These are phyloP conservation scores for Adansonia madagascariensis DNA, from an alignment of 441 rosid species.

Conservation along the genomic window DNA sequence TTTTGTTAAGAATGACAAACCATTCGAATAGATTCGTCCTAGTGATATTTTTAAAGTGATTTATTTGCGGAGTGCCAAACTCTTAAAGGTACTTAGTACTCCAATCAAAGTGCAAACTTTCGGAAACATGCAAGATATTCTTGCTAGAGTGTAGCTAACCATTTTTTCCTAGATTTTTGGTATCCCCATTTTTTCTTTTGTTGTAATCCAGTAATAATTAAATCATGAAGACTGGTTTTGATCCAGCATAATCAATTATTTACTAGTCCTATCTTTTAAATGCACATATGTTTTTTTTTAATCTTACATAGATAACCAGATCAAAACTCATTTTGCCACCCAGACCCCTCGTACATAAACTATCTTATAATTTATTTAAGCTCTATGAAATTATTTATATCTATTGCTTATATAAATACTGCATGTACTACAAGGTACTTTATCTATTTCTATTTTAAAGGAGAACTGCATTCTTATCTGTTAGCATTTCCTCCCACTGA, in stretches of 20 bases:
- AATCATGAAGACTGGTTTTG: background rate
- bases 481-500: constrained; percentile 1
- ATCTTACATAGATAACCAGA: background rate
- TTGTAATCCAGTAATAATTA: background rate
- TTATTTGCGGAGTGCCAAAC: background rate
- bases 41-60: background rate
- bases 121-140: background rate
- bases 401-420: background rate
- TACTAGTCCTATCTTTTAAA: background rate
- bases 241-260: background rate
- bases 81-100: background rate
- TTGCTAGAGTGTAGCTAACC: background rate
- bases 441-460: background rate
- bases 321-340: constrained; percentile 12
- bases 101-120: constrained; percentile 10
- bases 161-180: background rate
- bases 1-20: background rate
- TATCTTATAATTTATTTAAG: too few species aligned
- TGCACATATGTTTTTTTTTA: background rate
- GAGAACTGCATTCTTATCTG: background rate
- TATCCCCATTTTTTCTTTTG: background rate
- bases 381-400: background rate
- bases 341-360: background rate
- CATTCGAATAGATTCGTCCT: background rate
- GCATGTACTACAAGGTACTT: background rate